phyloP scores from a whole-genome alignment of 2,329 filamentous ascomycete genomes.

The Teratosphaeriaceae sp. region DNA sequence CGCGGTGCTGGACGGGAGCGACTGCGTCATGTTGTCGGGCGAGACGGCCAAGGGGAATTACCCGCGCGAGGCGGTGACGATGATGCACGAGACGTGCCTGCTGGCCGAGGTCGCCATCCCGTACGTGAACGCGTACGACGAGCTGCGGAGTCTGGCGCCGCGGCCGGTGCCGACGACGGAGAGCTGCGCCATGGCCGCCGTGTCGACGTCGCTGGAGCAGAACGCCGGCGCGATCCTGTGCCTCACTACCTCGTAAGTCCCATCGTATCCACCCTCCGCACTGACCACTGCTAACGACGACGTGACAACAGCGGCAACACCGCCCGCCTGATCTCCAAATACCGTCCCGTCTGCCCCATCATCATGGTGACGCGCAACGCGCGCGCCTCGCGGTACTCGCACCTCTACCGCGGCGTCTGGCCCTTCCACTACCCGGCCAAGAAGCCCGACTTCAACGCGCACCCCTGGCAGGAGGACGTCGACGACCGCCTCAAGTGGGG shows the following conservation, averaged over 20 bases:
- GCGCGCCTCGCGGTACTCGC: constrained; percentile 77
- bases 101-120: constrained; percentile 96
- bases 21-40: constrained; percentile 99
- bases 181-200: constrained; percentile 94
- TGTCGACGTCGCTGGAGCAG: constrained; percentile 90
- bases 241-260: constrained; percentile 73
- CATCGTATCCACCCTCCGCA: constrained; percentile 60
- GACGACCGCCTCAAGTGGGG: constrained; percentile 97
- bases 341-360: constrained; percentile 96
- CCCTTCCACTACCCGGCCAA: constrained; percentile 89
- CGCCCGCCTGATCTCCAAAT: constrained; percentile 93
- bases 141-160: constrained; percentile 76
- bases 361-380: constrained; percentile 95
- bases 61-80: constrained; percentile 81
- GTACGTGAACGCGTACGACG: constrained; percentile 94
- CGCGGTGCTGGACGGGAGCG: constrained; percentile 92
- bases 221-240: constrained; percentile 95
- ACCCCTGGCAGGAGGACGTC: constrained; percentile 98
- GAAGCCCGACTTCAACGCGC: constrained; percentile 89
- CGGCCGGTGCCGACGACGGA: constrained; percentile 83
- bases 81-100: constrained; percentile 98
- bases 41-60: constrained; percentile 98
- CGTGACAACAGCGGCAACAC: constrained; percentile 66
- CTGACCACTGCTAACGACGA: neutral
- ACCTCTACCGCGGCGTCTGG: constrained; percentile 96